Evolutionary conservation across 192 early-diverging fungal genomes (phyloP), one percentile per base, ranked within the genome.

Genomic region (Entomortierella beljakovae): DNA sequence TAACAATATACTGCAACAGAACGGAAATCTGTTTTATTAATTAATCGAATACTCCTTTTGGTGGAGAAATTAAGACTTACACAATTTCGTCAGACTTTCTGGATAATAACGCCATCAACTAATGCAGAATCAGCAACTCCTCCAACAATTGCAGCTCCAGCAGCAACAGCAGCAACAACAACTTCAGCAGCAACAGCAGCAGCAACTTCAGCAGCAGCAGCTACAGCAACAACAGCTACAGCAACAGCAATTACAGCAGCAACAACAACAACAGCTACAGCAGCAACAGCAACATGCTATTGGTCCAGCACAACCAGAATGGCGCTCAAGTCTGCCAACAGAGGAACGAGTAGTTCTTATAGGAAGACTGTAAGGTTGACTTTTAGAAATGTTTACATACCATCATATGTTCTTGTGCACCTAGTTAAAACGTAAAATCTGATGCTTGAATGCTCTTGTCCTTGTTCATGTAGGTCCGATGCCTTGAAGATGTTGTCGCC

Each of bases 311-410:
- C 50, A 48, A 28, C 31, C 34, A 16, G 51, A 42, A 13, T 74
- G 71, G 71, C 55, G 62, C 20, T 6, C 31, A 13, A 63, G 34
- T 28, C 33, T 76, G 32, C 50, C 64, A n/a, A 34, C 33, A 1
- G 72, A 76, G 8, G 72, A 76, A 32, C 57, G 72, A 3, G 28
- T 76, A 15, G 22, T 35, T 23, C 64, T 76, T 15, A 76, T 76
- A 50, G 61, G 35, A 29, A 59, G 59, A 50, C 52, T 76, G 72
- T 76, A 63, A 16, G 72, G 61, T 9, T 16, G 10, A 25, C 23
- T 55, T 40, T 9, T 29, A 10, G 25, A 32, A 13, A 11, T 22
- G n/a, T n/a, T n/a, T n/a, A n/a, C n/a, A n/a, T n/a, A n/a, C n/a
- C n/a, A n/a, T n/a, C n/a, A n/a, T n/a, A n/a, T n/a, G n/a, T n/a